Percentiles rank a stretch among this genome's conserved stretches.
These are phyloP conservation scores for Ciborinia camelliae DNA, from an alignment of 2,329 filamentous ascomycete genomes.

Conservation along the genomic window DNA sequence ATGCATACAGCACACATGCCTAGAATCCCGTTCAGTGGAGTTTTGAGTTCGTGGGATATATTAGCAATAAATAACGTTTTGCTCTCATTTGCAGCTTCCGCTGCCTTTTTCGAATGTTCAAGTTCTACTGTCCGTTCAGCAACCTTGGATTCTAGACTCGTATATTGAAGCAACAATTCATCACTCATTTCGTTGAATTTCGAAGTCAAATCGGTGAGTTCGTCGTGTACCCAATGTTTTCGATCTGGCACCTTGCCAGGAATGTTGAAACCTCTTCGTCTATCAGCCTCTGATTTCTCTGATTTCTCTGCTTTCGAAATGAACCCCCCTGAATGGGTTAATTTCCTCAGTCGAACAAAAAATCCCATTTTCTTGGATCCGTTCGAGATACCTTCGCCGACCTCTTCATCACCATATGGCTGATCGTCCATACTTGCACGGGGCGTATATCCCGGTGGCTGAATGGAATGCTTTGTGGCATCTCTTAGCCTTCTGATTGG, in stretches of 20 bases:
- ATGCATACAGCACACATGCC: constrained; percentile 93
- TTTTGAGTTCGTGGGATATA: constrained; percentile 54
- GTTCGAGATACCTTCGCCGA: constrained; percentile 27
- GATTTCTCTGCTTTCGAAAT: constrained; percentile 40
- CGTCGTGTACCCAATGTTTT: constrained; percentile 75
- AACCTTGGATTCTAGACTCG: constrained; percentile 79
- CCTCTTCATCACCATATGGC: constrained; percentile 24
- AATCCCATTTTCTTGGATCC: constrained; percentile 36
- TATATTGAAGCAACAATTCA: constrained; percentile 74
- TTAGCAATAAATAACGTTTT: constrained; percentile 98
- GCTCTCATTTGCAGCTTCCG: constrained; percentile 92
- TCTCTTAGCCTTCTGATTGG: constrained; percentile 50
- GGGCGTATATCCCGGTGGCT: constrained; percentile 36
- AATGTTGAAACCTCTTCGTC: constrained; percentile 65
- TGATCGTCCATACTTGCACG: constrained; percentile 31
- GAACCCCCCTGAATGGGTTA: constrained; percentile 28
- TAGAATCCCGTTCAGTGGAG: constrained; percentile 90
- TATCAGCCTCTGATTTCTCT: constrained; percentile 45
- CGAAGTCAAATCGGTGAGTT: constrained; percentile 62
- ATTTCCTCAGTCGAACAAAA: constrained; percentile 31
- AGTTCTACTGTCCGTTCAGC: constrained; percentile 77
- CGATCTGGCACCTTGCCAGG: constrained; percentile 75
- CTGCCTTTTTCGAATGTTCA: constrained; percentile 85
- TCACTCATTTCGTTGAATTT: constrained; percentile 21
- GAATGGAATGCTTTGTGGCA: constrained; percentile 36